A percentile compares a stretch with the other conserved stretches of the same genome.
Conservation (phyloP, 2,329 filamentous ascomycete genomes). For the Xylariaceae sp. region DNA sequence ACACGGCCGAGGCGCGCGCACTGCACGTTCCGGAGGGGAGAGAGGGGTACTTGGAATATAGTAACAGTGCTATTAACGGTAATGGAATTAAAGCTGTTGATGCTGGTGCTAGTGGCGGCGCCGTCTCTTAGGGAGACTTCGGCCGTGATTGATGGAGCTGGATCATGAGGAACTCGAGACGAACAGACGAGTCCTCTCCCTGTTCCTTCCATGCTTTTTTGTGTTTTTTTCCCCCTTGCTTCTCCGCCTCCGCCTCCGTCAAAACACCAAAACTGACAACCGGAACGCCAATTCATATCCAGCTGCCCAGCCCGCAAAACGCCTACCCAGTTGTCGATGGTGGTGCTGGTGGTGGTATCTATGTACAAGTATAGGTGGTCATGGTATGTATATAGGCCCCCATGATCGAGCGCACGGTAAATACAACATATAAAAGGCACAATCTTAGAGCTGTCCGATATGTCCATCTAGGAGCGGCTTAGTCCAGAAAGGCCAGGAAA, state of each 20-base stretch:
- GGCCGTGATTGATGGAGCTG: too few species aligned
- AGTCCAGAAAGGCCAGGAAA: slow-evolving; percentile 43
- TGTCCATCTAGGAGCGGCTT: slow-evolving; percentile 31
- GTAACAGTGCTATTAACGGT: neutral
- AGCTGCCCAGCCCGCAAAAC: neutral
- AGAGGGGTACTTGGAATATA: slow-evolving; percentile 35
- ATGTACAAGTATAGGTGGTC: neutral
- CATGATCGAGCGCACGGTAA: neutral
- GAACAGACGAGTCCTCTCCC: too few species aligned
- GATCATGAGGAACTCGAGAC: too few species aligned
- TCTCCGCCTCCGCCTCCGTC: neutral
- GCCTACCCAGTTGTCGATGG: neutral
- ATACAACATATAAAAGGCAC: slow-evolving; percentile 4
- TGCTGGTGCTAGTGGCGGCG: slow-evolving; percentile 8
- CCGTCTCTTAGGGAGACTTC: neutral
- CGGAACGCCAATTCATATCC: neutral
- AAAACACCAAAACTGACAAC: neutral
- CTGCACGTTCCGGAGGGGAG: slow-evolving; percentile 33
- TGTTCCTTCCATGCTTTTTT: too few species aligned
- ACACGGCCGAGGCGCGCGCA: slow-evolving; percentile 23
- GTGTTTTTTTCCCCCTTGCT: neutral
- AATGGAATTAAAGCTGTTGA: neutral
- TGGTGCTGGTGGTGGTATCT: too few species aligned
- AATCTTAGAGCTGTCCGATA: slow-evolving; percentile 23
- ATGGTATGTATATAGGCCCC: neutral